Conservation (phyloP, 108 stramenopile genomes). For the Stephanodiscus triporus region DNA sequence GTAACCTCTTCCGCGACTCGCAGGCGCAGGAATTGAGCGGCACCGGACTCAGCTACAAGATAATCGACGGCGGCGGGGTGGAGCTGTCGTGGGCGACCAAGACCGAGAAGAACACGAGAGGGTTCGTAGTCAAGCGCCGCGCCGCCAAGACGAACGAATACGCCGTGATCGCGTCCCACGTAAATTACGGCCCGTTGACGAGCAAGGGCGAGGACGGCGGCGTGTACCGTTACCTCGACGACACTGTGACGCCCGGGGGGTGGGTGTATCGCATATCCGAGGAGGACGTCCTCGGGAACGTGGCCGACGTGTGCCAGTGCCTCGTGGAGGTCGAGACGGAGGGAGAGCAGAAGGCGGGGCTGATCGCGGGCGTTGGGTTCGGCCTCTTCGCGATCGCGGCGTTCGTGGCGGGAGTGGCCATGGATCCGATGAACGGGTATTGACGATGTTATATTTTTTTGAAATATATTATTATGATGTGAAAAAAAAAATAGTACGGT, state of each 20-base stretch:
- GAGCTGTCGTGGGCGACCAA: slow-evolving; percentile 87
- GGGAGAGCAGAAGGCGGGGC: slow-evolving; percentile 79
- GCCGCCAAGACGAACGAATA: slow-evolving; percentile 83
- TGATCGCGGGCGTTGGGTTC: slow-evolving; percentile 82
- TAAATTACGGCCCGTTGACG: slow-evolving; percentile 78
- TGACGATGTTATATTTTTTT: no score
- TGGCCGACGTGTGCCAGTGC: slow-evolving; percentile 84
- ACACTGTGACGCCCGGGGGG: slow-evolving; percentile 66
- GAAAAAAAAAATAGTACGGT: no score
- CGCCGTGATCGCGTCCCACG: slow-evolving; percentile 64
- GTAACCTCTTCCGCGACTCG: slow-evolving; percentile 71
- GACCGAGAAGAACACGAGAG: slow-evolving; percentile 73
- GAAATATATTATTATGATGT: no score
- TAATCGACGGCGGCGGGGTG: slow-evolving; percentile 74
- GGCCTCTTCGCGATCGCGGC: slow-evolving; percentile 61
- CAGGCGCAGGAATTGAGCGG: slow-evolving; percentile 88
- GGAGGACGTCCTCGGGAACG: slow-evolving; percentile 66
- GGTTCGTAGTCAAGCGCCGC: slow-evolving; percentile 85
- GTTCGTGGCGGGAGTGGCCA: slow-evolving; percentile 73
- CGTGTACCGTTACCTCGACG: slow-evolving; percentile 75
- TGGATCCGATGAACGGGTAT: slow-evolving; percentile 69
- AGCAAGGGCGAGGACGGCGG: slow-evolving; percentile 80
- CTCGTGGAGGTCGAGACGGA: slow-evolving; percentile 89
- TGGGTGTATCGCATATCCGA: slow-evolving; percentile 92
- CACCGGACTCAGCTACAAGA: slow-evolving; percentile 71